Conservation (phyloP, 257 asterid genomes). For the Ocimum tenuiflorum region DNA sequence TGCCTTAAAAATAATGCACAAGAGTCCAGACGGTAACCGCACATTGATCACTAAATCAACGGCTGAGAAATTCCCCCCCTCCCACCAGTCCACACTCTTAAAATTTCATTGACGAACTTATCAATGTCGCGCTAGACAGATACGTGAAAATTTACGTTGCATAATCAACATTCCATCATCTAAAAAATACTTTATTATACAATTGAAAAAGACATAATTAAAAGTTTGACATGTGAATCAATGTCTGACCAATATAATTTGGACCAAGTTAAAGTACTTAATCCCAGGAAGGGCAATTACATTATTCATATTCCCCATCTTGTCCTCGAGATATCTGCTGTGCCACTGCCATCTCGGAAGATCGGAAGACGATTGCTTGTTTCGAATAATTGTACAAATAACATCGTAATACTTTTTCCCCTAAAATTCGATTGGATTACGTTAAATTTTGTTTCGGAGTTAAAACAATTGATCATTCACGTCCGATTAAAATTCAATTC, state of each 20-base stretch:
- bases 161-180: too few relatives aligned
- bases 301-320: background rate
- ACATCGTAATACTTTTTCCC: background rate
- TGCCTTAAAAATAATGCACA: background rate
- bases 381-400: background rate
- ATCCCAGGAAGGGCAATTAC: background rate
- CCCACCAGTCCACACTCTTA: too few relatives aligned
- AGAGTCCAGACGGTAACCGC: background rate
- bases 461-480: background rate
- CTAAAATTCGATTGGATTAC: slow-evolving; percentile 11
- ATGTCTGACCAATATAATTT: too few relatives aligned
- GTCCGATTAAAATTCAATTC: slow-evolving; percentile 11
- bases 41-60: background rate
- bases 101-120: too few relatives aligned
- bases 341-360: slow-evolving; percentile 11
- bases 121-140: too few relatives aligned
- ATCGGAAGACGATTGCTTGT: slow-evolving; percentile 15
- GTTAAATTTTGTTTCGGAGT: background rate
- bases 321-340: background rate
- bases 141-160: too few relatives aligned
- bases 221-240: too few relatives aligned
- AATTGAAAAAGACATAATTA: too few relatives aligned
- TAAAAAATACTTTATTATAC: too few relatives aligned
- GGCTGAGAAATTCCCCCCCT: background rate
- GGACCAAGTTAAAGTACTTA: background rate